Conservation (phyloP, 2,329 filamentous ascomycete genomes). For the Xylariaceae sp. region DNA sequence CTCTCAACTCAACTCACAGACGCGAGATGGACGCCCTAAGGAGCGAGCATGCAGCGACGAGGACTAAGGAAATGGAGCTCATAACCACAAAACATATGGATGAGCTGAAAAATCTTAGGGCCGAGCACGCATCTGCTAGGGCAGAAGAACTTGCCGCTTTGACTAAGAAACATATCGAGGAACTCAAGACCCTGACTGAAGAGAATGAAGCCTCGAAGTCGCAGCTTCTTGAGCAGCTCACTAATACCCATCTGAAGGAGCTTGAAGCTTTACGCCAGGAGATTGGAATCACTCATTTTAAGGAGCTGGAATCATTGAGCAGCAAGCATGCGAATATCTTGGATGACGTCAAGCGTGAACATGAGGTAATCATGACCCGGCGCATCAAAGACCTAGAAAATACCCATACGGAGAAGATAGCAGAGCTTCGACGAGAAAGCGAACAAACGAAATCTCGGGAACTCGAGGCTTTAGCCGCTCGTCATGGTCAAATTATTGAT, state of each 20-base stretch:
- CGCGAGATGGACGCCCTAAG: constrained; percentile 26
- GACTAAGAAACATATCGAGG: constrained; percentile 17
- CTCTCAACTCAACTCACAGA: constrained; percentile 28
- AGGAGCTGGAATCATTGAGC: constrained; percentile 21
- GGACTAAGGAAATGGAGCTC: constrained; percentile 24
- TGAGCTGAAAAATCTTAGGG: constrained; percentile 23
- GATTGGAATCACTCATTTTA: constrained; percentile 19
- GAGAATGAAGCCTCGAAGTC: constrained; percentile 20
- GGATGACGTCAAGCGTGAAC: constrained; percentile 15
- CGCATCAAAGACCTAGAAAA: constrained; percentile 17
- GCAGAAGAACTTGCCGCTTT: constrained; percentile 18
- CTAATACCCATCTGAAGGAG: constrained; percentile 6
- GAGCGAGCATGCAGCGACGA: constrained; percentile 24
- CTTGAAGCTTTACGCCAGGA: constrained; percentile 17
- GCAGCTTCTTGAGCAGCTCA: constrained; percentile 15
- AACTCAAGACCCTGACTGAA: constrained; percentile 19
- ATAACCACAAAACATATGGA: constrained; percentile 22
- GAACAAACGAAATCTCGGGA: constrained; percentile 19
- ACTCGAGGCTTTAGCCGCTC: constrained; percentile 16
- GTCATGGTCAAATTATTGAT: constrained; percentile 19
- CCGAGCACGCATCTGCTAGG: constrained; percentile 22
- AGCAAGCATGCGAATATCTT: constrained; percentile 16
- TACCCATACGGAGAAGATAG: constrained; percentile 19
- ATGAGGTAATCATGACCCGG: constrained; percentile 14
- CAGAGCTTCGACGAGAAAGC: constrained; percentile 17